These are phyloP conservation scores for Colletotrichum simmondsii DNA, from an alignment of 2,329 filamentous ascomycete genomes.

Conservation along the genomic window DNA sequence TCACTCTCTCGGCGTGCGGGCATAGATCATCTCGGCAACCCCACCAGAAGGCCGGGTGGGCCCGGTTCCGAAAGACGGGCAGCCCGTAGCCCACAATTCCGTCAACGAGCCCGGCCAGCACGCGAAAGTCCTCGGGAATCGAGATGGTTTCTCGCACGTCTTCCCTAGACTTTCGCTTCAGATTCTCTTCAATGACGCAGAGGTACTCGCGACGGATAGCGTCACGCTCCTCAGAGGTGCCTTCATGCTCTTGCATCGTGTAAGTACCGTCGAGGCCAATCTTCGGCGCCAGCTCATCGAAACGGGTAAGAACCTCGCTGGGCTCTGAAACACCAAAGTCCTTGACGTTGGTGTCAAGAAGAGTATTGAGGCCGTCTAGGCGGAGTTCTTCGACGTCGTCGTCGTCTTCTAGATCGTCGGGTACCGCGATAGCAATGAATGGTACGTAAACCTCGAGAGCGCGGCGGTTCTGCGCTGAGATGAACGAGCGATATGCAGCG, in stretches of 20 bases:
- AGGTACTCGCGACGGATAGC: neutral
- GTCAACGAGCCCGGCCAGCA: neutral
- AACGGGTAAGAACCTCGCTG: neutral
- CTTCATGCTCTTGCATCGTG: neutral
- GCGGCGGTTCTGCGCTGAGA: neutral
- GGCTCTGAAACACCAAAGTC: neutral
- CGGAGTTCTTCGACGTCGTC: neutral
- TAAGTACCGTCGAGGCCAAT: neutral
- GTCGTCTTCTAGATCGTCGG: neutral
- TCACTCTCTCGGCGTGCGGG: neutral
- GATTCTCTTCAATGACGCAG: neutral
- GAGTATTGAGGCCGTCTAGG: neutral
- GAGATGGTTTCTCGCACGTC: neutral
- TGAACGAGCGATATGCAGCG: neutral
- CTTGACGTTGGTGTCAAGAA: neutral
- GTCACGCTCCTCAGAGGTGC: neutral
- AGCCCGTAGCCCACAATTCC: neutral
- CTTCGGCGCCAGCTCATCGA: neutral
- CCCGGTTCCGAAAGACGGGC: neutral
- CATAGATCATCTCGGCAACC: neutral
- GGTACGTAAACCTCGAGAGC: neutral
- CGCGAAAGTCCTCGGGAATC: neutral
- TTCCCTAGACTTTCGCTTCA: neutral
- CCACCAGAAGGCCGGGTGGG: neutral
- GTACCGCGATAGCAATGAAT: neutral